A percentile compares a stretch with the other conserved stretches of the same genome.
Conservation (phyloP, 1,139 yeast genomes). For the Suhomyces atakaporum region DNA sequence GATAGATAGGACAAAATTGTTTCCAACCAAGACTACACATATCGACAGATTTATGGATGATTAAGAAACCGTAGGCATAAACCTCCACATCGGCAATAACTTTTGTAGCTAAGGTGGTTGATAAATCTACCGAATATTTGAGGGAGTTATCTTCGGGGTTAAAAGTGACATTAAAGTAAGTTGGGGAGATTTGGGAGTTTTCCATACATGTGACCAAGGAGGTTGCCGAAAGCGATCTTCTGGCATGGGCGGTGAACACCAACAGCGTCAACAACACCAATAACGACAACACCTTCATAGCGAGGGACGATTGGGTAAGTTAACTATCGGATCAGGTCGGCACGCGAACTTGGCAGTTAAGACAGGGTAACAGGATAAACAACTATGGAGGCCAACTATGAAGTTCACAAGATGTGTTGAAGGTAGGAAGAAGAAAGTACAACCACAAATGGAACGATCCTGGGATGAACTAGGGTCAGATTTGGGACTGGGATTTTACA, state of each 20-base stretch:
- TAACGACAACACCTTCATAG: constrained; percentile 7
- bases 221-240: constrained; percentile 54
- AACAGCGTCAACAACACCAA: constrained; percentile 8
- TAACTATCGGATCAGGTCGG: background rate
- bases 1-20: constrained; percentile 76
- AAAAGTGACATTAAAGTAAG: constrained; percentile 65
- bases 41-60: constrained; percentile 55
- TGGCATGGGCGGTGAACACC: constrained; percentile 20
- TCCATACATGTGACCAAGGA: constrained; percentile 78
- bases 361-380: too few relatives aligned
- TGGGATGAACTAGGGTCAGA: background rate
- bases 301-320: background rate
- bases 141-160: constrained; percentile 65
- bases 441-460: too few relatives aligned
- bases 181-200: constrained; percentile 62
- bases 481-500: background rate
- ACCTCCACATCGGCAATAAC: constrained; percentile 63
- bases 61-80: constrained; percentile 72
- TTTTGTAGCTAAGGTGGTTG: constrained; percentile 59
- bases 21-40: constrained; percentile 68
- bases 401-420: too few relatives aligned
- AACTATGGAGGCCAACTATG: too few relatives aligned
- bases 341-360: background rate
- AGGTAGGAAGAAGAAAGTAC: too few relatives aligned
- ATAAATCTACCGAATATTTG: constrained; percentile 60